Percentiles rank a stretch among this genome's conserved stretches.
These are phyloP conservation scores for Musa beccarii DNA, from an alignment of 176 grass and related monocot genomes.

Conservation along the genomic window DNA sequence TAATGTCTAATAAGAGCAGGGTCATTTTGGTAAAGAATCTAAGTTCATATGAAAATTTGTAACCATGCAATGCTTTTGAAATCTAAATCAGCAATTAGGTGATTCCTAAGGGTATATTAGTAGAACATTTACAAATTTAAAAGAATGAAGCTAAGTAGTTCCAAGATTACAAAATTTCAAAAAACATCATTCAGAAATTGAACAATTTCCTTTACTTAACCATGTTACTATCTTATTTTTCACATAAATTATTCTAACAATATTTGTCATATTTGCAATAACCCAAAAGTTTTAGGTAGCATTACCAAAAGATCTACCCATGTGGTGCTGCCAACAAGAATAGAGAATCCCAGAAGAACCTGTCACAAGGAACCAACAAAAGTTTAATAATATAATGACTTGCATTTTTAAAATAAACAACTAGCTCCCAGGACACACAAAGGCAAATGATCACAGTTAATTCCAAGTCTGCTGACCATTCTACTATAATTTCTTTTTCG, in stretches of 20 bases:
- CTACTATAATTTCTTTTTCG: neutral
- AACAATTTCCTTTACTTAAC: neutral
- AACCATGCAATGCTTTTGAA: neutral
- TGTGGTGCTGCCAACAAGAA: conserved; percentile 95
- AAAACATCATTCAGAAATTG: neutral
- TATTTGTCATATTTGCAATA: neutral
- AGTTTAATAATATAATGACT: neutral
- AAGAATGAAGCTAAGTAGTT: neutral
- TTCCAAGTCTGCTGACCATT: neutral
- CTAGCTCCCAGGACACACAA: neutral
- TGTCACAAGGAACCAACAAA: conserved; percentile 24
- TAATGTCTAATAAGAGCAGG: too few relatives aligned
- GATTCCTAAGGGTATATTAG: neutral
- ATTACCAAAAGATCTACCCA: conserved; percentile 98
- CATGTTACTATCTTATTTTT: neutral
- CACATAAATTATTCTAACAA: too few relatives aligned
- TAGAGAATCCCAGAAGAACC: conserved; percentile 94
- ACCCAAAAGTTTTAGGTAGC: conserved; percentile 13
- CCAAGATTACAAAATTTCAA: neutral
- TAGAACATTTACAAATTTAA: neutral
- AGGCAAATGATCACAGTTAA: neutral
- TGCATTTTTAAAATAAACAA: neutral
- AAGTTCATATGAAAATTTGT: too few relatives aligned
- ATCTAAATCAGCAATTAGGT: neutral
- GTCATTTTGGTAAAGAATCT: too few relatives aligned